Percentiles rank a stretch among this genome's conserved stretches.
Conservation (phyloP, 495 filamentous ascomycete species). For the Neurospora tetrasperma region DNA sequence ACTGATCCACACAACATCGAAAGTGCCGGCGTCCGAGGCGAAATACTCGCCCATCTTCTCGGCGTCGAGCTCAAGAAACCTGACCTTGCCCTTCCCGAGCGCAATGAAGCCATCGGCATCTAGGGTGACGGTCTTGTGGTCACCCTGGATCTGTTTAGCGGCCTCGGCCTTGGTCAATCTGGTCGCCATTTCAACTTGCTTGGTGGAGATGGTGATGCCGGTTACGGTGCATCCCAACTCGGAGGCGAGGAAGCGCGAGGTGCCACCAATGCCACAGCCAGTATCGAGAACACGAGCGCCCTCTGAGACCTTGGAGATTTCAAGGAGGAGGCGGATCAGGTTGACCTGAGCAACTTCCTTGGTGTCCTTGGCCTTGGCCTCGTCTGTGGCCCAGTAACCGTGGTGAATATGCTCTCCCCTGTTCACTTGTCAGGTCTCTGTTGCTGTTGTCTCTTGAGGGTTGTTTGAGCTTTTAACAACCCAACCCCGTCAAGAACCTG, state of each 20-base stretch:
- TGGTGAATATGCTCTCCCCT: constrained; percentile 56
- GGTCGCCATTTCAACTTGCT: constrained; percentile 43
- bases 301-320: constrained; percentile 27
- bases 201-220: constrained; percentile 46
- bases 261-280: constrained; percentile 48
- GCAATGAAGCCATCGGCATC: constrained; percentile 18
- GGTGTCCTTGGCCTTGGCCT: constrained; percentile 27
- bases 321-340: constrained; percentile 40
- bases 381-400: constrained; percentile 38
- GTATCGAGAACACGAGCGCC: constrained; percentile 40
- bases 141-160: not conserved
- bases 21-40: constrained; percentile 17
- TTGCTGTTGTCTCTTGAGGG: not conserved
- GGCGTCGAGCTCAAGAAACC: constrained; percentile 47
- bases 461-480: not conserved
- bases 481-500: not conserved
- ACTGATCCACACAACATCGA: constrained; percentile 49
- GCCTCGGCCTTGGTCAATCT: constrained; percentile 30
- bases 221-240: constrained; percentile 38
- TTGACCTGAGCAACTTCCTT: constrained; percentile 44
- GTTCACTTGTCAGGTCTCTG: not conserved
- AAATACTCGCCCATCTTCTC: constrained; percentile 48
- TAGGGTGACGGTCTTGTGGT: not conserved
- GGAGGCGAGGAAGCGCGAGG: constrained; percentile 40
- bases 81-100: constrained; percentile 32